Evolutionary conservation across 495 filamentous ascomycete genomes (phyloP).

Genomic region (Aspergillus egyptiacus): DNA sequence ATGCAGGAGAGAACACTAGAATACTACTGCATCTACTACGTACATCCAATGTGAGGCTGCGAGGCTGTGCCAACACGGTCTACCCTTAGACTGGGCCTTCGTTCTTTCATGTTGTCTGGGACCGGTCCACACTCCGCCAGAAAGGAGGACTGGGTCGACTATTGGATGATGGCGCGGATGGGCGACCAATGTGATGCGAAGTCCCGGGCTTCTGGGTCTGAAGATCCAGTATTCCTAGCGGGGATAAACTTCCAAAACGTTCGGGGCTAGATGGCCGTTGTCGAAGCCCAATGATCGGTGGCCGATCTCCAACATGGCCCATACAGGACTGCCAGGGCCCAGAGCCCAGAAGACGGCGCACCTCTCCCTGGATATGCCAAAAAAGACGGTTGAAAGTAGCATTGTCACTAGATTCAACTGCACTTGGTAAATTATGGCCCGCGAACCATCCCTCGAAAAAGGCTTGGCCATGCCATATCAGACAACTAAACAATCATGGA

Average conservation of each 20-base stretch:
- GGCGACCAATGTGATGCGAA: constrained; percentile 2
- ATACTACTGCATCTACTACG: not conserved
- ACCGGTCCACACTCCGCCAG: not conserved
- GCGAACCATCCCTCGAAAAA: too few species aligned
- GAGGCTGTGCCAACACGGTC: too few species aligned
- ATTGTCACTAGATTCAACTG: not conserved
- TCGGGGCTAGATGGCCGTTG: not conserved
- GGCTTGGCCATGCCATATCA: too few species aligned
- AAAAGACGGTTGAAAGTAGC: not conserved
- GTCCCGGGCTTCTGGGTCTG: constrained; percentile 1
- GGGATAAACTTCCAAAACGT: constrained; percentile 4
- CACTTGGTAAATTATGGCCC: too few species aligned
- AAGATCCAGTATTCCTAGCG: not conserved
- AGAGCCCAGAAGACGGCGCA: constrained; percentile 3
- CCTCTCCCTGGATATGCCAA: not conserved
- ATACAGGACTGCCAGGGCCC: not conserved
- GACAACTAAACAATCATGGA: too few species aligned
- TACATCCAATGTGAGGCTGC: too few species aligned
- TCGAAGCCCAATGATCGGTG: not conserved
- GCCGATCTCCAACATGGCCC: not conserved
- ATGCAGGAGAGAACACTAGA: constrained; percentile 1
- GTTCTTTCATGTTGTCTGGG: constrained; percentile 5
- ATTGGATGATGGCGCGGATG: constrained; percentile 1
- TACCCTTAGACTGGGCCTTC: too few species aligned
- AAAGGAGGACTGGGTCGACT: constrained; percentile 1